Conservation (phyloP, 208 protist species). For the Trypanosoma conorhini region DNA sequence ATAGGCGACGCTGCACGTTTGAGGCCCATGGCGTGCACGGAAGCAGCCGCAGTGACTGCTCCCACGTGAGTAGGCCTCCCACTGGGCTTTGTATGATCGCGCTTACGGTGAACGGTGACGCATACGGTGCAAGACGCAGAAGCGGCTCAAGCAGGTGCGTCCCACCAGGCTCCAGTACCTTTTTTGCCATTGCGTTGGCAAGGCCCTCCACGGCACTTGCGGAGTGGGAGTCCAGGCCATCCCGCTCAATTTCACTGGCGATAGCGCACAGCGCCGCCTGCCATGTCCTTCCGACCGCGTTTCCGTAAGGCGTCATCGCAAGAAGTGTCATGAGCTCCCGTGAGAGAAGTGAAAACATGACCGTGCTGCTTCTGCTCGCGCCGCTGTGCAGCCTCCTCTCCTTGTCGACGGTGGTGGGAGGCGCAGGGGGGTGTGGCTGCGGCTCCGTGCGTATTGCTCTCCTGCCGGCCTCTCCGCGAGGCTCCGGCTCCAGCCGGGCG, state of each 20-base stretch:
- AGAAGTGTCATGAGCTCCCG: slow-evolving; percentile 49
- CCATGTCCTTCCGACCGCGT: slow-evolving; percentile 38
- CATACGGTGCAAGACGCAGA: slow-evolving; percentile 41
- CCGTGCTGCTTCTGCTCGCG: slow-evolving; percentile 26
- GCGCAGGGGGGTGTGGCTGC: background rate
- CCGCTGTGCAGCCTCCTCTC: background rate
- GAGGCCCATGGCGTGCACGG: slow-evolving; percentile 60
- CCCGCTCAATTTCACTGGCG: slow-evolving; percentile 5
- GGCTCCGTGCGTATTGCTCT: background rate
- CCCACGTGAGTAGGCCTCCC: slow-evolving; percentile 39
- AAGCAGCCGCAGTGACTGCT: slow-evolving; percentile 60
- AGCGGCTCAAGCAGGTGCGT: slow-evolving; percentile 32
- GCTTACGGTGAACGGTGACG: slow-evolving; percentile 49
- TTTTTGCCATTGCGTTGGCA: slow-evolving; percentile 7
- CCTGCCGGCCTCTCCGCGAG: background rate
- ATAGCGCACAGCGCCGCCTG: slow-evolving; percentile 45
- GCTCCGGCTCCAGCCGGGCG: background rate
- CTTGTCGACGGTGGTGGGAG: background rate
- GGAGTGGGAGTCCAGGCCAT: background rate
- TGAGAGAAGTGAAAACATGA: slow-evolving; percentile 52
- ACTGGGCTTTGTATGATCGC: slow-evolving; percentile 45
- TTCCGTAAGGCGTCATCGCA: slow-evolving; percentile 23
- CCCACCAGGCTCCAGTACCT: slow-evolving; percentile 4
- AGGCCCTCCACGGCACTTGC: slow-evolving; percentile 15
- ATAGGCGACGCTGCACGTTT: slow-evolving; percentile 43